phyloP scores from a whole-genome alignment of 129 eudicot species.

The Arctium lappa region DNA sequence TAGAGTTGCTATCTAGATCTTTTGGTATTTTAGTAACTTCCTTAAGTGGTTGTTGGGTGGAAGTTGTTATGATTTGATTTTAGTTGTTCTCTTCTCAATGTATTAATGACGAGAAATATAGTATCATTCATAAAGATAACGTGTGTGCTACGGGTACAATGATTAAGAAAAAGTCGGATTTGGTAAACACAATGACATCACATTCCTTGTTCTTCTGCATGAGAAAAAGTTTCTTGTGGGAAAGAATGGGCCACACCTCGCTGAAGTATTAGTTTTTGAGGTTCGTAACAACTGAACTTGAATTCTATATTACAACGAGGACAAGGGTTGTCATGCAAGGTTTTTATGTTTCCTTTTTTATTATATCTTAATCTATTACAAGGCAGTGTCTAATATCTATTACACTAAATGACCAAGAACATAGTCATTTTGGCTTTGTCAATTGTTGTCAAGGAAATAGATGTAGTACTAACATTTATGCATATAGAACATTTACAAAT shows the following conservation, averaged over 20 bases:
- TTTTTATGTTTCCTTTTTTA: not conserved
- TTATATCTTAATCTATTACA: not conserved
- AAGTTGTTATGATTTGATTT: not conserved
- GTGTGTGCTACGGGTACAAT: not conserved
- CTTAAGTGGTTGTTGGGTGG: not conserved
- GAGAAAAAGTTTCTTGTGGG: slow-evolving; percentile 87
- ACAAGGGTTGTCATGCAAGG: not conserved
- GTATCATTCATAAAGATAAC: not conserved
- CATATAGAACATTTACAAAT: not conserved
- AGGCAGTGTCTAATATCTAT: not conserved
- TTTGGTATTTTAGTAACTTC: not conserved
- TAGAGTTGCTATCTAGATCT: not conserved
- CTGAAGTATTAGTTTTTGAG: slow-evolving; percentile 81
- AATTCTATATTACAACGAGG: not conserved
- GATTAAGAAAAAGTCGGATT: not conserved
- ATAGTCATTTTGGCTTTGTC: not conserved
- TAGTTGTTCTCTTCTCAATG: not conserved
- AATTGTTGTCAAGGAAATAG: not conserved
- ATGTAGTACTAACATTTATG: not conserved
- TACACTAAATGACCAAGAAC: not conserved
- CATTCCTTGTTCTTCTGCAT: slow-evolving; percentile 39
- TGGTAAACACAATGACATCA: slow-evolving; percentile 6
- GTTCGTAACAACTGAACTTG: slow-evolving; percentile 34
- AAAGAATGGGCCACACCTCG: slow-evolving; percentile 76
- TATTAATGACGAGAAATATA: not conserved